Evolutionary conservation across 2,329 filamentous ascomycete genomes (phyloP).

Genomic region (Pseudogymnoascus sp.): DNA sequence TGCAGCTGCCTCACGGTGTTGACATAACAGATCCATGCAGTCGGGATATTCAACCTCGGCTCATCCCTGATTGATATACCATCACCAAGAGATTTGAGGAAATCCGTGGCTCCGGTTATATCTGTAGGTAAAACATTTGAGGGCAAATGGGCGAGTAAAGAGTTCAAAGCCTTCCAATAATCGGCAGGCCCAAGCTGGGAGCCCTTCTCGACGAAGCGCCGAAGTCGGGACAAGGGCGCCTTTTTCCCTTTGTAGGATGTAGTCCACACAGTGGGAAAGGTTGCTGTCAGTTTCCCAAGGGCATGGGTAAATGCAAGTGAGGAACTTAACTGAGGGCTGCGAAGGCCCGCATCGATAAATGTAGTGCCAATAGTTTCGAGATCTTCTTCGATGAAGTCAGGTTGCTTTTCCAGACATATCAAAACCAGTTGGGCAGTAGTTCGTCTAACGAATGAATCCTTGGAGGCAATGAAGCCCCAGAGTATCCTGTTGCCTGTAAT

Average conservation of each 20-base stretch:
- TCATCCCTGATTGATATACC: conserved; percentile 72
- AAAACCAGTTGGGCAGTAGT: conserved; percentile 44
- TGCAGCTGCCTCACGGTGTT: conserved; percentile 50
- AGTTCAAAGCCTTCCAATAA: conserved; percentile 65
- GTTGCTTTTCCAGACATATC: conserved; percentile 39
- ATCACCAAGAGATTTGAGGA: conserved; percentile 59
- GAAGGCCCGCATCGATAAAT: conserved; percentile 67
- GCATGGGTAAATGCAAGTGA: conserved; percentile 62
- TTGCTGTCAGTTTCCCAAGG: conserved; percentile 56
- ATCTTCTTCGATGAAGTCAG: conserved; percentile 41
- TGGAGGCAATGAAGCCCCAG: conserved; percentile 58
- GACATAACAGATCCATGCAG: conserved; percentile 71
- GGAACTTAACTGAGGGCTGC: conserved; percentile 65
- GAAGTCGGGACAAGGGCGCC: conserved; percentile 48
- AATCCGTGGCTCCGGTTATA: conserved; percentile 45
- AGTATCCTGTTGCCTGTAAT: conserved; percentile 54
- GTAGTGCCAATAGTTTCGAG: conserved; percentile 45
- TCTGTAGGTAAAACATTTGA: conserved; percentile 45
- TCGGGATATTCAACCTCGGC: conserved; percentile 54
- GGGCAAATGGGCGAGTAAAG: conserved; percentile 52
- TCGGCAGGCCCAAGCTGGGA: conserved; percentile 66
- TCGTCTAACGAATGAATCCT: conserved; percentile 47
- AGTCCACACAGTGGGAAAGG: conserved; percentile 67
- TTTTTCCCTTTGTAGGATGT: conserved; percentile 46
- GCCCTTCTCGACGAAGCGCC: conserved; percentile 69